These are phyloP conservation scores for Colletotrichum sansevieriae DNA, from an alignment of 2,329 filamentous ascomycete genomes.

Conservation along the genomic window DNA sequence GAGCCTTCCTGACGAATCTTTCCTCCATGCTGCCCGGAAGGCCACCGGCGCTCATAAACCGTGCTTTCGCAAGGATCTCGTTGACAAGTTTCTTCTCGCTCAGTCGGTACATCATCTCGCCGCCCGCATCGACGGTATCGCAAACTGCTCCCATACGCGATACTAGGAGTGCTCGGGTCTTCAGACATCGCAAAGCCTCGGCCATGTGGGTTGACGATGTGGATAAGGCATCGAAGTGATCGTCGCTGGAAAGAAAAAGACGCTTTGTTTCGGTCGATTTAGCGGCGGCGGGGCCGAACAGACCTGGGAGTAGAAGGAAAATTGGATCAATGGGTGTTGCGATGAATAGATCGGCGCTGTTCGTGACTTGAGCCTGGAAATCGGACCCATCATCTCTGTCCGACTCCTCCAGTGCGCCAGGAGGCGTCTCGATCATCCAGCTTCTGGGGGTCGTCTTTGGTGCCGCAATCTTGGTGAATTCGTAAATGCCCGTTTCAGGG, in stretches of 20 bases:
- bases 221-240: slow-evolving; percentile 76
- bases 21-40: slow-evolving; percentile 88
- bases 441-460: slow-evolving; percentile 69
- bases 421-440: slow-evolving; percentile 67
- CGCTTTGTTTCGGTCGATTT: slow-evolving; percentile 65
- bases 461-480: slow-evolving; percentile 70
- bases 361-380: slow-evolving; percentile 60
- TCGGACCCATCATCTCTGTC: slow-evolving; percentile 41
- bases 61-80: slow-evolving; percentile 79
- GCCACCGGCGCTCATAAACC: slow-evolving; percentile 71
- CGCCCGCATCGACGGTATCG: slow-evolving; percentile 85
- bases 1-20: slow-evolving; percentile 79
- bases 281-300: slow-evolving; percentile 63
- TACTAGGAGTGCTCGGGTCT: slow-evolving; percentile 67
- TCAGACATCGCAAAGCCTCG: slow-evolving; percentile 64
- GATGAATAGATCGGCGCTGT: slow-evolving; percentile 81
- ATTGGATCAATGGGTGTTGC: slow-evolving; percentile 87
- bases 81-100: slow-evolving; percentile 77
- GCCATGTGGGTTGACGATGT: slow-evolving; percentile 69
- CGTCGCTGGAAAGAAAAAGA: slow-evolving; percentile 77
- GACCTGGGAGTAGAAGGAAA: slow-evolving; percentile 83
- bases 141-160: slow-evolving; percentile 78
- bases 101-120: slow-evolving; percentile 87
- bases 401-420: slow-evolving; percentile 41
- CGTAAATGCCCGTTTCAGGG: slow-evolving; percentile 72